These are phyloP conservation scores for Austropuccinia psidii DNA, from an alignment of 1,284 basidiomycete species.

Conservation along the genomic window DNA sequence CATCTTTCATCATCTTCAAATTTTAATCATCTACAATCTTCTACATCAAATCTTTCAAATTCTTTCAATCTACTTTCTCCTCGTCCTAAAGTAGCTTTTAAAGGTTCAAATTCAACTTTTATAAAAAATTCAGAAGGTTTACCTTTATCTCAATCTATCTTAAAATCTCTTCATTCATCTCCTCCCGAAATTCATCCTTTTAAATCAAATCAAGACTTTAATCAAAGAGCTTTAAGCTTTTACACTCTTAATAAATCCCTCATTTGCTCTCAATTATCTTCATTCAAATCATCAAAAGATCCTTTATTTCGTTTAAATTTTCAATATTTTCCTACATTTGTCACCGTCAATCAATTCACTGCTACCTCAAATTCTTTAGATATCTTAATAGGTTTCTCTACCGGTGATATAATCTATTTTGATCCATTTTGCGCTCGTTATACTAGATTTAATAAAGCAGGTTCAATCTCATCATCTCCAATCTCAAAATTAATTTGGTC, in stretches of 20 bases:
- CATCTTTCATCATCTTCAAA: not conserved
- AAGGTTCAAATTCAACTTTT: constrained; percentile 40
- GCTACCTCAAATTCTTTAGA: constrained; percentile 71
- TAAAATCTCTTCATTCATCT: constrained; percentile 42
- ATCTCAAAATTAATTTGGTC: constrained; percentile 46
- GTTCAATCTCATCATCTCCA: constrained; percentile 41
- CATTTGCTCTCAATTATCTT: constrained; percentile 39
- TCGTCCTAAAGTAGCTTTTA: constrained; percentile 39
- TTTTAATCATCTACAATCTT: not conserved
- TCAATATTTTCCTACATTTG: constrained; percentile 75
- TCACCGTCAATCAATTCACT: constrained; percentile 72
- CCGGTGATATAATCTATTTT: constrained; percentile 88
- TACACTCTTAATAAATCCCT: constrained; percentile 43
- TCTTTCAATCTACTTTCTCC: constrained; percentile 22
- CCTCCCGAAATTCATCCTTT: constrained; percentile 38
- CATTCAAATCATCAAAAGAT: constrained; percentile 55
- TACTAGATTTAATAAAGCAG: constrained; percentile 46
- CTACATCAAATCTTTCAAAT: not conserved
- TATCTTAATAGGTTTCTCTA: constrained; percentile 81
- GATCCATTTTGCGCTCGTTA: constrained; percentile 45
- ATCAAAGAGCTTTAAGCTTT: constrained; percentile 35
- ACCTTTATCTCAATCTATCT: constrained; percentile 37
- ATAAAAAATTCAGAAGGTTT: constrained; percentile 40
- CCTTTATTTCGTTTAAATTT: constrained; percentile 77
- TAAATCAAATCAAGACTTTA: constrained; percentile 9